Conservation (phyloP, 2,329 filamentous ascomycete species). For the Kalmusia sp. region DNA sequence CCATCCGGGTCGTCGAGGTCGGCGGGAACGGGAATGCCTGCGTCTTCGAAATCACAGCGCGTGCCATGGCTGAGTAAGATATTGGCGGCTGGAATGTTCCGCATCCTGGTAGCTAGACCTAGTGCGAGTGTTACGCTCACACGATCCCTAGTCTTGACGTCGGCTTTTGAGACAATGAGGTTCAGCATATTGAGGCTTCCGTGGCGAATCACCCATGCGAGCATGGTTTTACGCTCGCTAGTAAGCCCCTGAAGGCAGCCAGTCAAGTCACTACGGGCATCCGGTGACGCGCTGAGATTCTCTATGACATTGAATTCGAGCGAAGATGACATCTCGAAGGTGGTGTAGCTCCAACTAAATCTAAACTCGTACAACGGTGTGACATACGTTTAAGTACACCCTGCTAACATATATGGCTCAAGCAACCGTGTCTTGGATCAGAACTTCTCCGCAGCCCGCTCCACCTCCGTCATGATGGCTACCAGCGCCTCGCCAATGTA, state of each 20-base stretch:
- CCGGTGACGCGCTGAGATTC: too few species aligned
- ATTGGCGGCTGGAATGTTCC: slow-evolving; percentile 12
- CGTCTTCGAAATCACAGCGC: slow-evolving; percentile 5
- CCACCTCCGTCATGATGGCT: slow-evolving; percentile 23
- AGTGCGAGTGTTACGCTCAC: neutral
- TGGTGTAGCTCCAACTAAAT: too few species aligned
- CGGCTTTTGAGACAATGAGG: neutral
- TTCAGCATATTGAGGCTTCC: neutral
- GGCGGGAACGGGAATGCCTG: slow-evolving; percentile 12
- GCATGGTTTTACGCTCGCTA: neutral
- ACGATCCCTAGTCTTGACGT: neutral
- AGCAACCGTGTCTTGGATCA: too few species aligned
- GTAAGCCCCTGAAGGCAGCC: too few species aligned
- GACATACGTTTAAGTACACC: too few species aligned
- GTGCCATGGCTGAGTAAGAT: slow-evolving; percentile 11
- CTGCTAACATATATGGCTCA: too few species aligned
- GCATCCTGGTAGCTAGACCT: neutral
- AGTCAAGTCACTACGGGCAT: too few species aligned
- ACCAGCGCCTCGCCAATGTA: slow-evolving; percentile 17
- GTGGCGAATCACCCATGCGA: neutral
- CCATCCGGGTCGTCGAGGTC: slow-evolving; percentile 4
- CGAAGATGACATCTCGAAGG: too few species aligned
- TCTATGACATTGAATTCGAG: too few species aligned
- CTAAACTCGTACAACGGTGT: too few species aligned
- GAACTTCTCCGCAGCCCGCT: slow-evolving; percentile 24